Evolutionary conservation across 2,329 filamentous ascomycete species (phyloP).

Genomic region (Ceratocystis papillata): DNA sequence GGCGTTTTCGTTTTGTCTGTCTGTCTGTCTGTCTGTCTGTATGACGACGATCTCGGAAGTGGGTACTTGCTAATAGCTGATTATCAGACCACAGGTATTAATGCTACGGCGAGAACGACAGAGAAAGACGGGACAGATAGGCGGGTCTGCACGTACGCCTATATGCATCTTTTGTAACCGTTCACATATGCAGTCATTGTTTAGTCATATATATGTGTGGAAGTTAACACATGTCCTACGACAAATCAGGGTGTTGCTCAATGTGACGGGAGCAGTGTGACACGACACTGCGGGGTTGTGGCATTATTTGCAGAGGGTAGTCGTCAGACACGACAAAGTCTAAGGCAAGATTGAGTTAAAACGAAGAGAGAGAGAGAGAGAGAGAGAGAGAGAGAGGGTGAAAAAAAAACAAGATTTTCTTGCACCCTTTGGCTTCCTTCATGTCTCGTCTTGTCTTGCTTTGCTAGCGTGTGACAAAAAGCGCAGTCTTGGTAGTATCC

Average conservation of each 20-base stretch:
- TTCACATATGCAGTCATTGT: not conserved
- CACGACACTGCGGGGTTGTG: not conserved
- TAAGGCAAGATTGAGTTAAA: too few relatives aligned
- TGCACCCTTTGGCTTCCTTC: too few relatives aligned
- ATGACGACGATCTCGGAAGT: too few relatives aligned
- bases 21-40: too few relatives aligned
- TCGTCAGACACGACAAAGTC: not conserved
- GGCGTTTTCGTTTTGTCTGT: not conserved
- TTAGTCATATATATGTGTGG: not conserved
- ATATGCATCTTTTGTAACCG: not conserved
- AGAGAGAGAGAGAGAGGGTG: not conserved
- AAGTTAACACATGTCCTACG: not conserved
- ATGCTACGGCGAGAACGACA: not conserved
- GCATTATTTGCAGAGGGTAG: not conserved
- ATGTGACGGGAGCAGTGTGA: not conserved
- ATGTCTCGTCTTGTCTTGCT: not conserved
- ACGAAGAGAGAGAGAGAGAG: not conserved
- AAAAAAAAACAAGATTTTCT: not conserved
- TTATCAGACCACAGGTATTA: constrained; percentile 1
- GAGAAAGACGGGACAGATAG: too few relatives aligned
- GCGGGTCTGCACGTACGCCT: not conserved
- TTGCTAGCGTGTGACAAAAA: not conserved
- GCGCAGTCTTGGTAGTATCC: not conserved
- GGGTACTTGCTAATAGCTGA: too few relatives aligned
- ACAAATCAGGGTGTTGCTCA: not conserved